Percentiles rank a stretch among this genome's conserved stretches.
phyloP scores from a whole-genome alignment of 2,329 filamentous ascomycete species.

The Eutypa lata region DNA sequence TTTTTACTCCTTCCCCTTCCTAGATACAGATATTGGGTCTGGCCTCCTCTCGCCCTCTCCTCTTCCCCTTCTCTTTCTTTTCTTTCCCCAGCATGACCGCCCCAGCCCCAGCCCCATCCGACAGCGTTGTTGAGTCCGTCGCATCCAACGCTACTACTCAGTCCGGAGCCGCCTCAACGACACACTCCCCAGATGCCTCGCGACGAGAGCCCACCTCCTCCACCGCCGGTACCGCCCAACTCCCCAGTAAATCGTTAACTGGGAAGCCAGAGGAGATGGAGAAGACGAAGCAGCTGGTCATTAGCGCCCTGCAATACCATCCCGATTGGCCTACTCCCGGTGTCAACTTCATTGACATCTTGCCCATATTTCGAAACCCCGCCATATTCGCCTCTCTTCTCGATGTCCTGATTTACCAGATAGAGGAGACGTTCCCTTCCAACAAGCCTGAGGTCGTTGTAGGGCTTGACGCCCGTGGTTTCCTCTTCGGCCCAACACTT shows the following conservation, averaged over 20 bases:
- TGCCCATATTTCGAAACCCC: conserved; percentile 86
- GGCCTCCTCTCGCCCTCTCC: conserved; percentile 24
- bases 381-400: conserved; percentile 72
- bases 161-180: conserved; percentile 25
- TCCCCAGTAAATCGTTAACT: conserved; percentile 65
- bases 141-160: conserved; percentile 29
- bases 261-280: conserved; percentile 22
- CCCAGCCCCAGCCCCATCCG: conserved; percentile 27
- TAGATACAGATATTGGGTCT: conserved; percentile 24
- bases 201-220: conserved; percentile 61
- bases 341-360: conserved; percentile 96
- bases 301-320: conserved; percentile 75
- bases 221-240: conserved; percentile 61
- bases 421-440: conserved; percentile 59
- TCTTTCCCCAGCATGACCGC: conserved; percentile 34
- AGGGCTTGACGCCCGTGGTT: conserved; percentile 89
- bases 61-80: conserved; percentile 25
- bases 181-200: conserved; percentile 53
- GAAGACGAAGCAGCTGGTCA: conserved; percentile 47
- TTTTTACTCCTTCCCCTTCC: conserved; percentile 23
- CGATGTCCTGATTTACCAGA: conserved; percentile 80
- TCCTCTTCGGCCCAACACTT: conserved; percentile 88
- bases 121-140: conserved; percentile 33
- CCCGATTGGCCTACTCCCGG: conserved; percentile 88
- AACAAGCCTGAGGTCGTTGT: conserved; percentile 83